These are phyloP conservation scores for Entonaema liquescens DNA, from an alignment of 495 filamentous ascomycete genomes.

Conservation along the genomic window DNA sequence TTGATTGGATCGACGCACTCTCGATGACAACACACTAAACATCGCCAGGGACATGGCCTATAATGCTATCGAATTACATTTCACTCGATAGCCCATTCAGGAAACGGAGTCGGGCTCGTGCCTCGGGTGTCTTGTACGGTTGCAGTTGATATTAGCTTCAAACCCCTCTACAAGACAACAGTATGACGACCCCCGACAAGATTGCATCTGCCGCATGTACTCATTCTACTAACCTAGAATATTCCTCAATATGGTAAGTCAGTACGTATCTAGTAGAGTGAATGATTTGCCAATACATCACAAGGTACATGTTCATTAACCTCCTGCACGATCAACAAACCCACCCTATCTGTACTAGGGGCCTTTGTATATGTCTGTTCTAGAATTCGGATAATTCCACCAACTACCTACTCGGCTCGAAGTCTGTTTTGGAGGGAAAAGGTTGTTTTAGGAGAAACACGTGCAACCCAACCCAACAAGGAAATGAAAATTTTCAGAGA, in stretches of 20 bases:
- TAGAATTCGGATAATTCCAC: not conserved
- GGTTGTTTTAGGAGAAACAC: not conserved
- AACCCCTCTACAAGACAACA: not conserved
- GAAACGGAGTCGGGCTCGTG: conserved; percentile 16
- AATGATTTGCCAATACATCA: not conserved
- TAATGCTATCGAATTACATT: conserved; percentile 20
- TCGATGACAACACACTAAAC: not conserved
- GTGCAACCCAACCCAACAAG: not conserved
- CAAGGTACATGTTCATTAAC: conserved; percentile 10
- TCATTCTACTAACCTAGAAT: not conserved
- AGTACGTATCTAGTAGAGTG: not conserved
- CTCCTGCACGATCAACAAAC: not conserved
- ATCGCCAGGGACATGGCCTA: conserved; percentile 4
- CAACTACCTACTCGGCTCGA: not conserved
- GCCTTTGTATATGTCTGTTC: not conserved
- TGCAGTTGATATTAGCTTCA: conserved; percentile 13
- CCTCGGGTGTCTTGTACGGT: not conserved
- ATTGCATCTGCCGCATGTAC: not conserved
- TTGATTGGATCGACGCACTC: conserved; percentile 6
- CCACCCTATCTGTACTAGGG: not conserved
- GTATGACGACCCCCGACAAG: conserved; percentile 9
- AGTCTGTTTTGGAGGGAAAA: not conserved
- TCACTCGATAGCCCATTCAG: conserved; percentile 8
- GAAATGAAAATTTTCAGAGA: conserved; percentile 12
- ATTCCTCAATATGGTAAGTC: not conserved